Conservation (phyloP, 192 early-diverging fungal genomes). For the Backusella westeae region DNA sequence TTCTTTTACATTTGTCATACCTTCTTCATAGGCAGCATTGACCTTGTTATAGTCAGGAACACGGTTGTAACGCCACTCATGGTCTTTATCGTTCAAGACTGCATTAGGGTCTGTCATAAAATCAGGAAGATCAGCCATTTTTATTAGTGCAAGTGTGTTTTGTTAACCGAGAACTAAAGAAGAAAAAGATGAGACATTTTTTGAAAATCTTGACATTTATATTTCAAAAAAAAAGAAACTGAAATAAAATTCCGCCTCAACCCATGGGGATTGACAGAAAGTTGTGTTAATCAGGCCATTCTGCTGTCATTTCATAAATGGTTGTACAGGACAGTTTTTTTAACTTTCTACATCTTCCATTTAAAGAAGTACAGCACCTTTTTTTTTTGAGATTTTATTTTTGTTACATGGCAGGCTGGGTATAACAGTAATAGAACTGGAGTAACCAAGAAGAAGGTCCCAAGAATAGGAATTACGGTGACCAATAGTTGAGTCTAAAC, state of each 20-base stretch:
- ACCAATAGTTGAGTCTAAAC: not conserved
- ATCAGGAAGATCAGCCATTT: conserved; percentile 39
- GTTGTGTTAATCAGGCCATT: not conserved
- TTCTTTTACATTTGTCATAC: not conserved
- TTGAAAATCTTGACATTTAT: too few relatives aligned
- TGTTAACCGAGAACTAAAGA: not conserved
- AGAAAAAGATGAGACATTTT: not conserved
- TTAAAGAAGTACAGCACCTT: not conserved
- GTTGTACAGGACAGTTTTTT: not conserved
- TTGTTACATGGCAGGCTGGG: not conserved
- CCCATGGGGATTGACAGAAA: not conserved
- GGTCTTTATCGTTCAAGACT: conserved; percentile 37
- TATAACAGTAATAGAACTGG: not conserved
- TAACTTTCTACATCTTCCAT: not conserved
- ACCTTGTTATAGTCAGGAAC: conserved; percentile 40
- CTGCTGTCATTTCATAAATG: not conserved
- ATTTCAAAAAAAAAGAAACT: not conserved
- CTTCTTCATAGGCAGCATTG: conserved; percentile 36
- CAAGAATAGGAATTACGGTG: not conserved
- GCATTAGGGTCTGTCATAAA: conserved; percentile 46
- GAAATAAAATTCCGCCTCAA: not conserved
- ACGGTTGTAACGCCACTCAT: conserved; percentile 39
- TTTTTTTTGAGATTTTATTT: not conserved
- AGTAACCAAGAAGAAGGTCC: not conserved
- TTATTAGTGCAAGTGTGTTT: conserved; percentile 9